phyloP scores from a whole-genome alignment of 2,329 filamentous ascomycete genomes.

The Exophiala oligosperma region DNA sequence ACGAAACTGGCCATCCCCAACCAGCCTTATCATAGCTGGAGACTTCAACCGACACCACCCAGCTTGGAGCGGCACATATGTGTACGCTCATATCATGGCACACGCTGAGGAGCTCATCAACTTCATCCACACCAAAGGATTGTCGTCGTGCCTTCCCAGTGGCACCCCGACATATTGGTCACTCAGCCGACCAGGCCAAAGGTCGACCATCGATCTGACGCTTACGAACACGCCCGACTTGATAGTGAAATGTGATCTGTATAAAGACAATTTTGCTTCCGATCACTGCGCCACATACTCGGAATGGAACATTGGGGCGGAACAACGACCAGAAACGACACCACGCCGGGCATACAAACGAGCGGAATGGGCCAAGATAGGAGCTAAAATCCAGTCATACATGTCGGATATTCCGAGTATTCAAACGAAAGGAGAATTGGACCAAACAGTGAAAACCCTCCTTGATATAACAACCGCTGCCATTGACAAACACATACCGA shows the following conservation, averaged over 20 bases:
- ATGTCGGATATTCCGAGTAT: background rate
- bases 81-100: background rate
- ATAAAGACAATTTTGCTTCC: background rate
- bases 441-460: background rate
- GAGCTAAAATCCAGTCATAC: conserved; percentile 5
- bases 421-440: background rate
- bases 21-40: background rate
- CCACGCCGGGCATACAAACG: conserved; percentile 6
- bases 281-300: background rate
- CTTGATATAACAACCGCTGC: conserved; percentile 9
- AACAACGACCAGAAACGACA: background rate
- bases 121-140: background rate
- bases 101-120: background rate
- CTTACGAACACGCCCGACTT: background rate
- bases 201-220: background rate
- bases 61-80: background rate
- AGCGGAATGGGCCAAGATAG: conserved; percentile 16
- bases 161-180: background rate
- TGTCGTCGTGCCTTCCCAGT: background rate
- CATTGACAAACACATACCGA: conserved; percentile 20
- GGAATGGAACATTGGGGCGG: background rate
- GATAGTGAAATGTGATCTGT: background rate
- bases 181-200: background rate
- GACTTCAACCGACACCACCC: background rate
- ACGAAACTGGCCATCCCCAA: conserved; percentile 21